Percentiles rank a stretch among this genome's conserved stretches.
Evolutionary conservation across 768 basidiomycete genomes (phyloP).

Genomic region (Serpula lacrymans): DNA sequence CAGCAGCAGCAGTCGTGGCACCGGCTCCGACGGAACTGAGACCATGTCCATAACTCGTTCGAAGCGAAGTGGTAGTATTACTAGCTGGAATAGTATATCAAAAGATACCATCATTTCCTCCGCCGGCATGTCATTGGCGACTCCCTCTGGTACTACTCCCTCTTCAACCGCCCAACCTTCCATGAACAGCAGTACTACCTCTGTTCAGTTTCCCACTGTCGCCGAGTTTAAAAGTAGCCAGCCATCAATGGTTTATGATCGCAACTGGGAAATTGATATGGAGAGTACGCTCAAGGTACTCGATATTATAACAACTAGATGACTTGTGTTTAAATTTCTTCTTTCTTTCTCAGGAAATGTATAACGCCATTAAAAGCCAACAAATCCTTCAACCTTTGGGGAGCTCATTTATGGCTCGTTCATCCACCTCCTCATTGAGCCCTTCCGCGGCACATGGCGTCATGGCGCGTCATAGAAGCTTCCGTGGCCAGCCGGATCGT

Average conservation of each 20-base stretch:
- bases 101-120: slow-evolving; percentile 51
- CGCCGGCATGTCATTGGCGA: slow-evolving; percentile 29
- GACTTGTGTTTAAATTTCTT: slow-evolving; percentile 4
- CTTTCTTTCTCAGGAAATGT: slow-evolving; percentile 72
- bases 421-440: slow-evolving; percentile 55
- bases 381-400: slow-evolving; percentile 84
- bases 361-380: slow-evolving; percentile 84
- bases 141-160: slow-evolving; percentile 13
- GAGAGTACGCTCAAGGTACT: slow-evolving; percentile 79
- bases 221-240: slow-evolving; percentile 33
- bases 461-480: slow-evolving; percentile 64
- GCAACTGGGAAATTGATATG: slow-evolving; percentile 83
- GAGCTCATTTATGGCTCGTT: slow-evolving; percentile 36
- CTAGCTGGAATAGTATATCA: slow-evolving; percentile 80
- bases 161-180: slow-evolving; percentile 33
- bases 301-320: not conserved
- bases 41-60: slow-evolving; percentile 43
- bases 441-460: slow-evolving; percentile 44
- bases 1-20: slow-evolving; percentile 52
- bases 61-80: slow-evolving; percentile 79
- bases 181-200: slow-evolving; percentile 60
- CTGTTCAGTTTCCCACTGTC: slow-evolving; percentile 52
- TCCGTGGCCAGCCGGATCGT: slow-evolving; percentile 69
- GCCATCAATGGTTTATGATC: slow-evolving; percentile 47
- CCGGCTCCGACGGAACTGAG: slow-evolving; percentile 57